Evolutionary conservation across 179 eudicot species (phyloP).

Genomic region (Amaranthus tricolor): DNA sequence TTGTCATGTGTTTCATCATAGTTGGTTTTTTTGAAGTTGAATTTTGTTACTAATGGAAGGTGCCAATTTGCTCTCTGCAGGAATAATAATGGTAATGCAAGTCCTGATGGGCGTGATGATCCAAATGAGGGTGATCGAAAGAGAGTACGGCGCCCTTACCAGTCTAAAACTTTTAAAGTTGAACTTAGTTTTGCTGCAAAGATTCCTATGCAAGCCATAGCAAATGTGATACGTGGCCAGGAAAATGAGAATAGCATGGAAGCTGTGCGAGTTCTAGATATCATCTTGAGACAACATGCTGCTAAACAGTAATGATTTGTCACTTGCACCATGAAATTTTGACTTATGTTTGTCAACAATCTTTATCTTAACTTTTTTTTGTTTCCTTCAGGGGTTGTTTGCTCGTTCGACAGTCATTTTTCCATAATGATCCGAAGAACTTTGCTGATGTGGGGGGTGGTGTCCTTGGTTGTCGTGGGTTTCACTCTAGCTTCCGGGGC

Average conservation of each 20-base stretch:
- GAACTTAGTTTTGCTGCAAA: constrained; percentile 93
- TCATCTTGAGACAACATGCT: constrained; percentile 87
- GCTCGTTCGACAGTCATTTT: constrained; percentile 86
- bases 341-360: background rate
- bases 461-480: constrained; percentile 88
- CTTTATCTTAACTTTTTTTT: background rate
- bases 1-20: background rate
- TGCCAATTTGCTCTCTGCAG: constrained; percentile 20
- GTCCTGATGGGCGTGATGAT: constrained; percentile 52
- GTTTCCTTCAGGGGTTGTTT: constrained; percentile 80
- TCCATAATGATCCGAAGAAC: constrained; percentile 77
- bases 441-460: constrained; percentile 92
- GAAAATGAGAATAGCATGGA: constrained; percentile 85
- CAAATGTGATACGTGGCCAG: constrained; percentile 76
- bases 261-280: constrained; percentile 81
- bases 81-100: constrained; percentile 59
- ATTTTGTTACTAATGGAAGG: background rate
- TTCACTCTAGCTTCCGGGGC: constrained; percentile 90
- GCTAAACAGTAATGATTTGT: constrained; percentile 64
- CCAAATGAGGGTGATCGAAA: constrained; percentile 63
- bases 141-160: constrained; percentile 66
- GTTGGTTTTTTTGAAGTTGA: background rate
- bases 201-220: constrained; percentile 94
- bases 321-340: background rate
- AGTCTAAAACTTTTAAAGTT: constrained; percentile 73